Conservation (phyloP, 371 early-diverging fungal species). For the Mucor racemosus region DNA sequence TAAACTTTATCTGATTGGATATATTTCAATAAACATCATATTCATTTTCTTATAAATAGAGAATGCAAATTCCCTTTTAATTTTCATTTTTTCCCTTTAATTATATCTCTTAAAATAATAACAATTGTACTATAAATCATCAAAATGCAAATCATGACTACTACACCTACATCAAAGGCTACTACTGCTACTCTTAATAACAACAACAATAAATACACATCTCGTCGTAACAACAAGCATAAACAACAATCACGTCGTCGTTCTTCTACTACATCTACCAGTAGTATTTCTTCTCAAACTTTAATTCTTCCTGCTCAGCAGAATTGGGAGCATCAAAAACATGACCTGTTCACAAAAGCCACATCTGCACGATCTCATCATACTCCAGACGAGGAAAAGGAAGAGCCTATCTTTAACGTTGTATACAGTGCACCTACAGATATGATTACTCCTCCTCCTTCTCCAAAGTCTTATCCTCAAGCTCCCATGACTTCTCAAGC, state of each 20-base stretch:
- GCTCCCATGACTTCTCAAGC: constrained; percentile 11
- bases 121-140: constrained; percentile 3
- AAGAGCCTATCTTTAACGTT: constrained; percentile 22
- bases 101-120: constrained; percentile 6
- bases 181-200: constrained; percentile 9
- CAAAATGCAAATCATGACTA: constrained; percentile 26
- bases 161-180: constrained; percentile 25
- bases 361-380: constrained; percentile 11
- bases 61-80: constrained; percentile 5
- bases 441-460: constrained; percentile 40
- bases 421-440: constrained; percentile 19
- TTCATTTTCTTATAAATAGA: constrained; percentile 20
- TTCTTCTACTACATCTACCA: constrained; percentile 10
- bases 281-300: neutral
- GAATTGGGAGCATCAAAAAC: constrained; percentile 13
- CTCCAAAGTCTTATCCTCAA: constrained; percentile 30
- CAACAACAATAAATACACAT: constrained; percentile 16
- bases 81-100: constrained; percentile 9
- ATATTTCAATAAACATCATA: neutral
- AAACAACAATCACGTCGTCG: constrained; percentile 15
- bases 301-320: constrained; percentile 4
- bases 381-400: constrained; percentile 21
- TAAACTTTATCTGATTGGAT: constrained; percentile 25
- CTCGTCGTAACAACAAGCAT: constrained; percentile 19
- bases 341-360: neutral